Evolutionary conservation across 371 early-diverging fungal species (phyloP), one percentile per base, ranked within the genome.

Genomic region (Gilbertella persicaria): DNA sequence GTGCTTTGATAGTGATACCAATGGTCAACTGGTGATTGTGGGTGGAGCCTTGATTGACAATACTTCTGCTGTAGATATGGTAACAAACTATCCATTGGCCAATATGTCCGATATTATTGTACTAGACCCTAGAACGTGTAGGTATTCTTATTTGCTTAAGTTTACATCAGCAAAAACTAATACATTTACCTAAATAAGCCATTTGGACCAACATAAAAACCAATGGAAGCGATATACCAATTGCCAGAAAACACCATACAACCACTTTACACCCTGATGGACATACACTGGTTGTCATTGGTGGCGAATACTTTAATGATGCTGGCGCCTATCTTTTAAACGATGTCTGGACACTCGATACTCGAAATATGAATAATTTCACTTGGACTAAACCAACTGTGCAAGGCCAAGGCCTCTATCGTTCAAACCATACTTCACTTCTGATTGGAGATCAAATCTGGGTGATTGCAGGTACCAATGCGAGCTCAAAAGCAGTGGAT

Each of bases 391-490:
- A 40, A 26, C 39, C 54, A 5, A 13, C 38, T 3, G 23, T 47
- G 4, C 16, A 48, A 7, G 67, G 67, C 6, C 19, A 29, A 14
- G 67, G 55, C 5, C 30, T 58, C 17, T 46, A 42, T 14, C 54
- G 67, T 23, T 66, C 67, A 8, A 66, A 66, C 33, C 67, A 66
- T 37, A 58, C 63, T 0, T 52, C 67, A 3, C 46, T 66, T 1
- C 24, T 66, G 20, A 66, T 66, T 33, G 50, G 26, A 14, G 56
- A 53, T 24, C 58, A 58, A 35, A 50, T 66, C 21, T 62, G 58
- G 55, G 49, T 66, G 2, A 55, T 66, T 41, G 67, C 67, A 8
- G 67, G 67, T 12, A 58, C 63, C 4, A 66, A 66, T 30, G 10
- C 6, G 4, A 40, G 59, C 1, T 21, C 45, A 0, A 58, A 59